Percentiles rank a stretch among this genome's conserved stretches.
Conservation (phyloP, 345 rosid genomes). For the Microcos paniculata region DNA sequence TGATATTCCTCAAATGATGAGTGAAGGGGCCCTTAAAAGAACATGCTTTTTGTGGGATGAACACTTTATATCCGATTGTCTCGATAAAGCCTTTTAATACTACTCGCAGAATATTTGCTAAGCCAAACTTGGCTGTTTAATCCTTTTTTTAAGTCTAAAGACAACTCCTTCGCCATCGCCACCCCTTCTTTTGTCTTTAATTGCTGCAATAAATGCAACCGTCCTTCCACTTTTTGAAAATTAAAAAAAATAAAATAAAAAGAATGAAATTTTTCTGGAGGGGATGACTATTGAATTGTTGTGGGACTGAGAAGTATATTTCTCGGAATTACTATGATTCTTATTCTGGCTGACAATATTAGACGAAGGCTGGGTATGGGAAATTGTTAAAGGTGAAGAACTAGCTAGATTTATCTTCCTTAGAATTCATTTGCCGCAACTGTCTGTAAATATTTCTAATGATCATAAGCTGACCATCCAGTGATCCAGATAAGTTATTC, state of each 20-base stretch:
- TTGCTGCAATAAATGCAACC: slow-evolving; percentile 1
- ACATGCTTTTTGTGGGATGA: slow-evolving; percentile 39
- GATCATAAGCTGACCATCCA: background rate
- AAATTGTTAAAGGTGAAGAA: background rate
- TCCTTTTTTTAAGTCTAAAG: background rate
- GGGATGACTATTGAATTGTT: background rate
- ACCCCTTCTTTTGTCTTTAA: background rate
- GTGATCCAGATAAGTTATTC: background rate
- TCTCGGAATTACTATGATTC: background rate
- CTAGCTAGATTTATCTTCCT: background rate
- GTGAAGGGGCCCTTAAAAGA: slow-evolving; percentile 34
- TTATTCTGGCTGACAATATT: background rate
- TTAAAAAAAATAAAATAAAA: background rate
- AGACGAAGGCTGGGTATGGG: background rate
- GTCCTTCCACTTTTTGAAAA: background rate
- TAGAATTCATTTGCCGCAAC: background rate
- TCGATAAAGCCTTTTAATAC: slow-evolving; percentile 26
- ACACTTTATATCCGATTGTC: slow-evolving; percentile 26
- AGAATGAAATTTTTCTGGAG: background rate
- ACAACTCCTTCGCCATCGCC: background rate
- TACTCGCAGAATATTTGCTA: slow-evolving; percentile 31
- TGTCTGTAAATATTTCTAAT: too few species aligned
- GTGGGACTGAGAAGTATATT: too few species aligned
- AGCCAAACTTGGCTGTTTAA: slow-evolving; percentile 13
- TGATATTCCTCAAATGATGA: slow-evolving; percentile 35